Percentiles rank a stretch among this genome's conserved stretches.
phyloP scores from a whole-genome alignment of 1,139 yeast genomes.

The Yamadazyma atlantica region DNA sequence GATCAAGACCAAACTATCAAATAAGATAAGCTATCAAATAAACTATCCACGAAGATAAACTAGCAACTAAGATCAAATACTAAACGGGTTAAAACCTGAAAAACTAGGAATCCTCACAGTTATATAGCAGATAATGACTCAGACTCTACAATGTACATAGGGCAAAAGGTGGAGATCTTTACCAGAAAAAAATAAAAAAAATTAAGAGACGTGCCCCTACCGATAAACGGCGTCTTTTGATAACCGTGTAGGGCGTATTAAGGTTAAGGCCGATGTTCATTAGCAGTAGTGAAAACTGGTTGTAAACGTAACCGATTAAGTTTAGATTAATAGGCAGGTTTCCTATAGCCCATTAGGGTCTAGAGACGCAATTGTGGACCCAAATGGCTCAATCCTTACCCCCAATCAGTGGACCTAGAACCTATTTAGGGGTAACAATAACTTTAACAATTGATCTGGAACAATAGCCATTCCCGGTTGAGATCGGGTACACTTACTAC shows the following conservation, averaged over 20 bases:
- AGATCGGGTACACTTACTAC: not conserved
- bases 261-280: conserved; percentile 1
- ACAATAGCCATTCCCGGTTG: not conserved
- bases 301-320: not conserved
- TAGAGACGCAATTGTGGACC: no score
- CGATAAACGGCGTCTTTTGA: no score
- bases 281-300: not conserved
- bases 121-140: not conserved
- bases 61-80: no score
- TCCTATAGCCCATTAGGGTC: not conserved
- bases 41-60: not conserved
- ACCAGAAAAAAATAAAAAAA: no score
- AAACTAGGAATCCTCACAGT: not conserved
- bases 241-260: no score
- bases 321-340: no score
- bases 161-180: no score
- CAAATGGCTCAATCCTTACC: no score
- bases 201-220: no score
- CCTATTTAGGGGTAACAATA: not conserved
- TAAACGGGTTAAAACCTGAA: not conserved
- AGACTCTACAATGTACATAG: no score
- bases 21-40: not conserved
- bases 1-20: no score
- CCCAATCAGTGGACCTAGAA: no score
- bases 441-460: not conserved